Evolutionary conservation across 345 rosid species (phyloP).

Genomic region (Acer campestre): DNA sequence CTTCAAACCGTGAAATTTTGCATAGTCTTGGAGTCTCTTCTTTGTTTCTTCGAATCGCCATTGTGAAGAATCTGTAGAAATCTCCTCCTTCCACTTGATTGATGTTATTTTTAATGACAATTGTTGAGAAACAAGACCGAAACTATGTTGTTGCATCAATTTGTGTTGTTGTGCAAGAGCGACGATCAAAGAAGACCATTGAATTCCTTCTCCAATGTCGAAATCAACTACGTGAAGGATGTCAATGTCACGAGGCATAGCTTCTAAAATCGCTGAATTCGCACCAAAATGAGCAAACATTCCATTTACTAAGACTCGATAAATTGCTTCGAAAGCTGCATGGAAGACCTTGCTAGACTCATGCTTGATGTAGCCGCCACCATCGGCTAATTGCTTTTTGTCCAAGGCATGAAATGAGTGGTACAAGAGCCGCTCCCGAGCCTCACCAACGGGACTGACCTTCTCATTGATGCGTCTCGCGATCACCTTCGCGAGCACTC

Average conservation of each 20-base stretch:
- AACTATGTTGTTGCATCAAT: background rate
- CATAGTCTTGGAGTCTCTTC: constrained; percentile 10
- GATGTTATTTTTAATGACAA: constrained; percentile 22
- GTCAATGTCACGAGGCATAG: constrained; percentile 18
- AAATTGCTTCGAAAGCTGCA: constrained; percentile 23
- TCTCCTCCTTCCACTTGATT: constrained; percentile 20
- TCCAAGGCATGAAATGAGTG: constrained; percentile 16
- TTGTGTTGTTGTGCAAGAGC: constrained; percentile 15
- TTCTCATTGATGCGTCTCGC: constrained; percentile 24
- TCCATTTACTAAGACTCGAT: constrained; percentile 24
- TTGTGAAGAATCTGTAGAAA: background rate
- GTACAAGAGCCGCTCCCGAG: constrained; percentile 21
- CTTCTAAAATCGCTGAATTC: constrained; percentile 30
- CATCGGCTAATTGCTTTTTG: constrained; percentile 6
- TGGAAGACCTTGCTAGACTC: constrained; percentile 21
- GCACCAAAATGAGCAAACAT: constrained; percentile 29
- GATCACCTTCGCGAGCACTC: constrained; percentile 26
- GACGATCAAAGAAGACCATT: constrained; percentile 33
- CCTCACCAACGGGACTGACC: constrained; percentile 20
- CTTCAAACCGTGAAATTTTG: constrained; percentile 14
- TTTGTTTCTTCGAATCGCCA: constrained; percentile 30
- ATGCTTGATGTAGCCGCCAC: constrained; percentile 15
- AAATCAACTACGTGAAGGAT: constrained; percentile 29
- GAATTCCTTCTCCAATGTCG: constrained; percentile 35
- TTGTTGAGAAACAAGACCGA: background rate